Evolutionary conservation across 371 early-diverging fungal species (phyloP).

Genomic region (Chytridiales sp.): DNA sequence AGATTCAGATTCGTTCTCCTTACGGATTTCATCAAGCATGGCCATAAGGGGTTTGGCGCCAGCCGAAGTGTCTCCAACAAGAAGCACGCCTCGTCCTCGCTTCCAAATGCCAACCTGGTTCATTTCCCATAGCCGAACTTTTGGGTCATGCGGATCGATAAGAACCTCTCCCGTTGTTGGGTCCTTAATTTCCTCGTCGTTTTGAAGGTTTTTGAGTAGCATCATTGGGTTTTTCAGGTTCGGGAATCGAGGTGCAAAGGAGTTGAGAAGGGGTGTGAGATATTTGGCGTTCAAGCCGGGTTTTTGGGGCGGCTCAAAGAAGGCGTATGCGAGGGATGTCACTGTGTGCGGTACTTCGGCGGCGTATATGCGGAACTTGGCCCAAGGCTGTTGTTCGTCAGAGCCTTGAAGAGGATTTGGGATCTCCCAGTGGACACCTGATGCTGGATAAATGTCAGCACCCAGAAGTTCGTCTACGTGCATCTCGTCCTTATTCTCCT

Average conservation of each 20-base stretch:
- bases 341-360: slow-evolving; percentile 55
- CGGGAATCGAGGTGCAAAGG: slow-evolving; percentile 42
- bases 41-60: slow-evolving; percentile 26
- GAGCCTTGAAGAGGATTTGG: too few relatives aligned
- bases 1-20: not conserved
- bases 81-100: slow-evolving; percentile 52
- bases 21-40: not conserved
- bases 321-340: slow-evolving; percentile 54
- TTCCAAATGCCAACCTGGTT: slow-evolving; percentile 28
- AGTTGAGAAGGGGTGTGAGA: slow-evolving; percentile 48
- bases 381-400: too few relatives aligned
- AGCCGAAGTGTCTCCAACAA: slow-evolving; percentile 62
- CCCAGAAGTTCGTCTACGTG: slow-evolving; percentile 50
- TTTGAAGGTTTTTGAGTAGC: slow-evolving; percentile 50
- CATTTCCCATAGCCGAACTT: slow-evolving; percentile 39
- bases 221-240: slow-evolving; percentile 51
- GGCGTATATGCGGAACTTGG: too few relatives aligned
- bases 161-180: too few relatives aligned
- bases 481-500: slow-evolving; percentile 1
- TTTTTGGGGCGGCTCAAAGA: slow-evolving; percentile 44
- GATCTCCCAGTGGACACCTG: too few relatives aligned
- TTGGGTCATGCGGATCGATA: slow-evolving; percentile 53
- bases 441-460: too few relatives aligned
- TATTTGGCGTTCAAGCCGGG: slow-evolving; percentile 47
- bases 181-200: slow-evolving; percentile 35